These are phyloP conservation scores for Acacia crassicarpa DNA, from an alignment of 306 rosid species.

Conservation along the genomic window DNA sequence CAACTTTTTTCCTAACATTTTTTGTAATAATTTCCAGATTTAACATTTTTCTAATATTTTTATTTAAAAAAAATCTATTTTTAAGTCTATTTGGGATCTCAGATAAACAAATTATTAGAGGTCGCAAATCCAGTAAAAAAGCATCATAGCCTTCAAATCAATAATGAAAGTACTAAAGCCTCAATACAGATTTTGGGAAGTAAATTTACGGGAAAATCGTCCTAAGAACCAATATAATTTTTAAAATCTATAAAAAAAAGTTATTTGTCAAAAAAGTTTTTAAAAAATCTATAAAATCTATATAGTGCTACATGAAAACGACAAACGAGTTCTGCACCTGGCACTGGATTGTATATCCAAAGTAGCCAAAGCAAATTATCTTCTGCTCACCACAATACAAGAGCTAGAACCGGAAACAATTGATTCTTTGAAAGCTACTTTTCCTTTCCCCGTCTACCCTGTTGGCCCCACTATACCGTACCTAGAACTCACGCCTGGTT, in stretches of 20 bases:
- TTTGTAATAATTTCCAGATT: background rate
- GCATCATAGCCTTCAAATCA: no score
- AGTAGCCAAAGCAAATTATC: constrained; percentile 36
- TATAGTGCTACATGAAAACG: constrained; percentile 16
- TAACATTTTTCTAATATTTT: background rate
- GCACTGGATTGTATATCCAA: constrained; percentile 25
- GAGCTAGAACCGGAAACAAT: constrained; percentile 38
- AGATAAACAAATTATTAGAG: no score
- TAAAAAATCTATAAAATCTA: no score
- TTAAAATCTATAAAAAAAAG: no score
- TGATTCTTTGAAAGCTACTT: constrained; percentile 20
- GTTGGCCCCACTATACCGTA: constrained; percentile 43
- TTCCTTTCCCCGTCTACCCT: constrained; percentile 37
- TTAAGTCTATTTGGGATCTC: background rate
- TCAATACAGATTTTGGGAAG: no score
- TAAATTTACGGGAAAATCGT: no score
- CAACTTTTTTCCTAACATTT: background rate
- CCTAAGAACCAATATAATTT: no score
- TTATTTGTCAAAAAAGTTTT: no score
- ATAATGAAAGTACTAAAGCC: no score
- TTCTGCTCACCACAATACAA: constrained; percentile 32
- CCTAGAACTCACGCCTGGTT: background rate
- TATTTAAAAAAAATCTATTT: background rate
- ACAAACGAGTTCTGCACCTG: constrained; percentile 12
- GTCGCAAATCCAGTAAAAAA: no score